Percentiles rank a stretch among this genome's conserved stretches.
Evolutionary conservation across 164 flowering plant species (phyloP).

Genomic region (Aristolochia contorta): DNA sequence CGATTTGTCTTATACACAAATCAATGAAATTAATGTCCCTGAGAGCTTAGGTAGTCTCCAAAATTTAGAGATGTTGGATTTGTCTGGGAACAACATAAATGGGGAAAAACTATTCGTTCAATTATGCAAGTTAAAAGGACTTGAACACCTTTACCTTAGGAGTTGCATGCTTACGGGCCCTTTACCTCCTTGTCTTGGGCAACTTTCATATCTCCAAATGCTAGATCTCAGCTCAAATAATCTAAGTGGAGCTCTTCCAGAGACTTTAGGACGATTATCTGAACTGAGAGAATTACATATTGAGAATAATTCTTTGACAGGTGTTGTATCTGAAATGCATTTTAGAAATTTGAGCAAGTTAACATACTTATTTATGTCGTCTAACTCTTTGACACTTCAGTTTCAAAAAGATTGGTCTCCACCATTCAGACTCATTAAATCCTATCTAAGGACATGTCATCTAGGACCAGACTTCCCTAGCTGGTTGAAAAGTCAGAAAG

Average conservation of each 20-base stretch:
- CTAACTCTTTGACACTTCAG: background rate
- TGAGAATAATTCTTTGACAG: constrained; percentile 5
- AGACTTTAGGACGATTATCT: background rate
- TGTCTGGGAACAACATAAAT: background rate
- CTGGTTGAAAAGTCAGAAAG: background rate
- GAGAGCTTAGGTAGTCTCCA: background rate
- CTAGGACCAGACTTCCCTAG: constrained; percentile 1
- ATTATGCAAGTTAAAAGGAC: constrained; percentile 7
- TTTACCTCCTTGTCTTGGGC: constrained; percentile 17
- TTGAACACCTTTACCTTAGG: background rate
- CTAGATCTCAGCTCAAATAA: background rate
- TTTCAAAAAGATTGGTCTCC: constrained; percentile 1
- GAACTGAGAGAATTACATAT: background rate
- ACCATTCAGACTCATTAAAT: background rate
- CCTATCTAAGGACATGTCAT: background rate
- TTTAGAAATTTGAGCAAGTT: constrained; percentile 1
- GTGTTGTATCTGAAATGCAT: background rate
- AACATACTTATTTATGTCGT: background rate
- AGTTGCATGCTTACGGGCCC: constrained; percentile 14
- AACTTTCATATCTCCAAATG: background rate
- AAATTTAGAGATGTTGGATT: background rate
- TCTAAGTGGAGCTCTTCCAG: background rate
- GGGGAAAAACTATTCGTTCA: constrained; percentile 1
- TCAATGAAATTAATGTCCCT: background rate
- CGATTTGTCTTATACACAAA: background rate